Conservation (phyloP, 1,284 basidiomycete species). For the Marasmius tenuissimus region DNA sequence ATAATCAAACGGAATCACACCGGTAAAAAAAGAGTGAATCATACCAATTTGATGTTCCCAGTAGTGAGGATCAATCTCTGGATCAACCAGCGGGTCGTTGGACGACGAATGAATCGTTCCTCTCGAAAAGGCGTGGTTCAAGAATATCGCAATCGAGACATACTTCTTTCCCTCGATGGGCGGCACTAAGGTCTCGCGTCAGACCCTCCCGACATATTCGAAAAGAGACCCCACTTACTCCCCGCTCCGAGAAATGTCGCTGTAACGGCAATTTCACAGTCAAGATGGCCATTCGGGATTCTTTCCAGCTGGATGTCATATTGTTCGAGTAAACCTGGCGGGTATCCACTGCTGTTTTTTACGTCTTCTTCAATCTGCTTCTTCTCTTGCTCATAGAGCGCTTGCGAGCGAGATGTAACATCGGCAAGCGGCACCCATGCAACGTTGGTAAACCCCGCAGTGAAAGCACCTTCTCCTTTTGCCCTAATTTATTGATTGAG, state of each 20-base stretch:
- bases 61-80: conserved; percentile 47
- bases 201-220: background rate
- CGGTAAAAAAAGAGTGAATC: background rate
- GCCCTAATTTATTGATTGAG: background rate
- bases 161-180: conserved; percentile 31
- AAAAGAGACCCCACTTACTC: background rate
- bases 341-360: conserved; percentile 20
- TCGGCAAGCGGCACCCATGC: conserved; percentile 23
- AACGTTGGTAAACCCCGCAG: conserved; percentile 25
- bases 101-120: conserved; percentile 44
- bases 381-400: conserved; percentile 24
- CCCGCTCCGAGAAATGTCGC: conserved; percentile 17
- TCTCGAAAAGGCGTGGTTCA: conserved; percentile 36
- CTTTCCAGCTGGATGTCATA: conserved; percentile 34
- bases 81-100: conserved; percentile 37
- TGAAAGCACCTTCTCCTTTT: conserved; percentile 26
- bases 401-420: conserved; percentile 15
- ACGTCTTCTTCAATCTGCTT: conserved; percentile 19
- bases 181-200: conserved; percentile 18
- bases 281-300: conserved; percentile 22
- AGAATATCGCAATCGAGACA: conserved; percentile 26
- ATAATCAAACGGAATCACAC: background rate
- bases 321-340: conserved; percentile 31
- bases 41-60: conserved; percentile 47
- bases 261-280: conserved; percentile 28